Conservation (phyloP, 2,329 filamentous ascomycete genomes). For the Ascochyta viciae-villosae region DNA sequence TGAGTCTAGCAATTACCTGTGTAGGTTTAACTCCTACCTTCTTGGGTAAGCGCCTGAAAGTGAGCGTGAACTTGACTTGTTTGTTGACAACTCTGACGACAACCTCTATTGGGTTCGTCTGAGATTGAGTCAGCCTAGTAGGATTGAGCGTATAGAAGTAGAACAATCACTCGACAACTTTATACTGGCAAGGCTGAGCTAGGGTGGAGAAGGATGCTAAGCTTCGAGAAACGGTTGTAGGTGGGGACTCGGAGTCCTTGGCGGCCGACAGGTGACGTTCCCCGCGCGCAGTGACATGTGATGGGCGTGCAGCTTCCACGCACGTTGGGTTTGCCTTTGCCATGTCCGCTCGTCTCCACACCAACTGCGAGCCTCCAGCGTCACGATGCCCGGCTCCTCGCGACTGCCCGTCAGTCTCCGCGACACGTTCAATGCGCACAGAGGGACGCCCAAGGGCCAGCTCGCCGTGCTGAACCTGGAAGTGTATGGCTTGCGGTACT, state of each 20-base stretch:
- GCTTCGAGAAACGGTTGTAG: slow-evolving; percentile 6
- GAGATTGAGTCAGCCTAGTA: too few relatives aligned
- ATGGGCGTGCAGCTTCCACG: slow-evolving; percentile 2
- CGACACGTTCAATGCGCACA: slow-evolving; percentile 70
- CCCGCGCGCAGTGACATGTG: slow-evolving; percentile 15
- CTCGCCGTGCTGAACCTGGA: slow-evolving; percentile 70
- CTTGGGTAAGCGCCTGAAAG: too few relatives aligned
- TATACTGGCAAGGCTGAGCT: slow-evolving; percentile 1
- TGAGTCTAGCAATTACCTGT: too few relatives aligned
- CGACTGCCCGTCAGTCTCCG: slow-evolving; percentile 75
- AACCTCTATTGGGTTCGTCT: too few relatives aligned
- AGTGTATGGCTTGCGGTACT: slow-evolving; percentile 63
- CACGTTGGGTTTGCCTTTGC: slow-evolving; percentile 8
- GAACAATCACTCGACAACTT: neutral
- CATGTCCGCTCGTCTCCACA: slow-evolving; percentile 2
- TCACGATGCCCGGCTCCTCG: slow-evolving; percentile 63
- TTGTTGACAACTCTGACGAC: too few relatives aligned
- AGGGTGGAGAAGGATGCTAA: neutral
- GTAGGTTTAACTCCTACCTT: too few relatives aligned
- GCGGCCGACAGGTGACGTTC: neutral
- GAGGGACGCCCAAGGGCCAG: slow-evolving; percentile 61
- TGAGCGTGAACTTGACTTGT: too few relatives aligned
- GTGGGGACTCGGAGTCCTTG: slow-evolving; percentile 5
- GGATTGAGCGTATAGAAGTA: neutral
- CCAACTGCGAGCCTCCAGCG: neutral